Base-by-base conservation (phyloP, 139 green algal genomes). In the Chlamydomonas asymmetrica region DNA sequence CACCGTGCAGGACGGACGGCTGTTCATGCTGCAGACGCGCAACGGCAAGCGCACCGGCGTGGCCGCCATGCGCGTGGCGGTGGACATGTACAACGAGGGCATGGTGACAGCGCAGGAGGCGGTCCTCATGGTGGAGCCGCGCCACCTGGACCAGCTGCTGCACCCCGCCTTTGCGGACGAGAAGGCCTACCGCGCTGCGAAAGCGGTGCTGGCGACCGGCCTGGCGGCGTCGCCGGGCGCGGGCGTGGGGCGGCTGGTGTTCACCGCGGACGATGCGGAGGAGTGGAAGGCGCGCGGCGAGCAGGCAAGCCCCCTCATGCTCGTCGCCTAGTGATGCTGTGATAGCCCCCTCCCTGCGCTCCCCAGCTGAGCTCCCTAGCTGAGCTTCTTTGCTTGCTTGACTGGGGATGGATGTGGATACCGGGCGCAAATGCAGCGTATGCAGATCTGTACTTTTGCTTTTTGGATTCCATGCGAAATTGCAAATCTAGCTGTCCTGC, bases 11-110 rank as follows among this genome's bases (percentile, higher is more conserved):
- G 88, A 97, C 54, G 90, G 88, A 34, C 52, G 63, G 22, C 89
- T 97, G 63, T 97, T 87, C 85, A 97, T 97, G 92, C 81, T 97
- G 71, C 93, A 97, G 87, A 92, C 81, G 9, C 82, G 93, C 70
- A 93, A 85, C 76, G 93, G 93, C 81, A 97, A 97, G 87, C 86
- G 93, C 49, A 97, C 93, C 1, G 92, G 92, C 52, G 71, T 72
- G 4, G 93, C 84, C 29, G 93, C 93, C 1, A 81, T 97, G 45
- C 82, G 82, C 40, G 90, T 97, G 49, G 93, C 93, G 10, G 80
- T 93, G 20, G 91, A 94, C 41, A 75, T 97, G 73, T 84, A 87
- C 41, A 71, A 73, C 0, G 93, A 97, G 79, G 83, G 81, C 9
- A 65, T 85, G 8, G 63, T 87, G 39, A 80, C 54, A n/a, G 37